Conservation (phyloP, 1,284 basidiomycete species). For the Puccinia triticina region DNA sequence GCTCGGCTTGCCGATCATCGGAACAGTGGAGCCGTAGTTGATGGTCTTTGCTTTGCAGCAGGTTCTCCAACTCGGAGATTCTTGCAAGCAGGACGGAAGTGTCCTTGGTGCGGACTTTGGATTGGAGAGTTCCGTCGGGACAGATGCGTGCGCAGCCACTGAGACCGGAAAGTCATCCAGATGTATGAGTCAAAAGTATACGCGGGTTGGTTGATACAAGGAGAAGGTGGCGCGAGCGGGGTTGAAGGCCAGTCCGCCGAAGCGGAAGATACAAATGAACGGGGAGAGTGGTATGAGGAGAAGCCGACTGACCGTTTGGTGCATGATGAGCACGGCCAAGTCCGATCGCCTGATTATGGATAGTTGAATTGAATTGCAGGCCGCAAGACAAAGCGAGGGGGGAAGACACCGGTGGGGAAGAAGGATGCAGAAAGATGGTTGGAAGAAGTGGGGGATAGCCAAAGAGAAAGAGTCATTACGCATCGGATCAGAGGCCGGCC, state of each 20-base stretch:
- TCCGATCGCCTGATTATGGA: conserved; percentile 47
- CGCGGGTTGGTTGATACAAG: neutral
- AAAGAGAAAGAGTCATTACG: conserved; percentile 7
- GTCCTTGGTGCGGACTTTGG: conserved; percentile 49
- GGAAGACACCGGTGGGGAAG: neutral
- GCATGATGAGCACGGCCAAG: conserved; percentile 48
- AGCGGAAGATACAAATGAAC: neutral
- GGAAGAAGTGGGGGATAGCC: conserved; percentile 1
- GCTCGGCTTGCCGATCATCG: neutral
- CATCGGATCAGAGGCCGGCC: neutral
- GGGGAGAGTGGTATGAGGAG: neutral
- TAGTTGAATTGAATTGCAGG: conserved; percentile 6
- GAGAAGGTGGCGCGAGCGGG: neutral
- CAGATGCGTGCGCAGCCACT: conserved; percentile 50
- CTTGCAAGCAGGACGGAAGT: conserved; percentile 44
- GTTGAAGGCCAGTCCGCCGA: too few species aligned
- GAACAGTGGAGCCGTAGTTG: neutral
- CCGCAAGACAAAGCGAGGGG: neutral
- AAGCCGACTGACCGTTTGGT: conserved; percentile 47
- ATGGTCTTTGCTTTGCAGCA: conserved; percentile 41
- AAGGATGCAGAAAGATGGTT: conserved; percentile 19
- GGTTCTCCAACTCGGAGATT: conserved; percentile 44
- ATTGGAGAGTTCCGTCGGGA: conserved; percentile 48
- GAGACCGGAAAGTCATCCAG: neutral
- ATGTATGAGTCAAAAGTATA: neutral